Base-by-base conservation (phyloP, 495 filamentous ascomycete species). In the Daldinia decipiens region DNA sequence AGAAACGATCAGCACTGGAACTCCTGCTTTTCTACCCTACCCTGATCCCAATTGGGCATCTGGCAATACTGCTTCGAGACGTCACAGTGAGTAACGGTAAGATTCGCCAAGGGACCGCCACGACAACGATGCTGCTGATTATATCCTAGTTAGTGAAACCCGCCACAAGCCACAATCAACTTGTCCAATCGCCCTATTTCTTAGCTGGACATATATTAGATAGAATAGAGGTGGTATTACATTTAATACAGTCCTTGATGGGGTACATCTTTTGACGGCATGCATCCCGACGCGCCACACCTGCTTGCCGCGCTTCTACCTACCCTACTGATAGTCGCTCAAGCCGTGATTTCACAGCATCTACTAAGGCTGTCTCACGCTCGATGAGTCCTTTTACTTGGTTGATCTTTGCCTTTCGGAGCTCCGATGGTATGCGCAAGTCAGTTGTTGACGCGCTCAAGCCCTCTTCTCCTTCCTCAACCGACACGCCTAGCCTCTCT, bases 311-410 rank as follows among this genome's bases (percentile, higher is more conserved):
- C 40, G 61, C 36, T 38, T 15, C 31, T 50, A 29, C 59, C 63
- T 75, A 77, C 59, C 66, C 65, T 69, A 64, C 66, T 31, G 72
- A 62, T 45, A 89, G 79, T 55, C 79, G 84, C 45, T 79, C 81
- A 62, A 87, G 81, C 82, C 89, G 86, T 56, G 66, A 76, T 59
- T 80, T 81, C 12, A 90, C 76, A 36, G 82, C 86, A 65, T 87
- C 84, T 29, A 87, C 83, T 59, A 87, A 74, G 7, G 82, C 83
- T 15, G 82, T 78, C 83, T 94, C 91, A 77, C 91, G 82, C 43
- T 93, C 90, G 68, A 94, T 82, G 77, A 93, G 83, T 60, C 80
- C 80, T 83, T 90, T 91, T 11, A 92, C 87, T 78, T 93, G 88
- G 15, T 82, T 82, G 65, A 92, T 78, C 81, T 90, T 92, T 27